Conservation (phyloP, 2,329 filamentous ascomycete species). For the Emericellopsis cladophorae region DNA sequence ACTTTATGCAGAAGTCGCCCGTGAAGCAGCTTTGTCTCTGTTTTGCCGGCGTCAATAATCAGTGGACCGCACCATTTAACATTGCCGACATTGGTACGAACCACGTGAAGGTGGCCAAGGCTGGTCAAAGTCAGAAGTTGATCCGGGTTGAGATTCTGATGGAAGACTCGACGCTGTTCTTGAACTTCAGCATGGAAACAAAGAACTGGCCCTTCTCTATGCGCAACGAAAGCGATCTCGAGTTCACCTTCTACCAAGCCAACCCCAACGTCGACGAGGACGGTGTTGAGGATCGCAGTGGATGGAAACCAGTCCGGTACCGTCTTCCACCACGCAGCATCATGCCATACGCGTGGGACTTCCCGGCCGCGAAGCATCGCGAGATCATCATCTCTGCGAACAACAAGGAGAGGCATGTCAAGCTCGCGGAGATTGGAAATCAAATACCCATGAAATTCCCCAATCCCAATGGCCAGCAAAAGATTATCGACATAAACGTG, state of each 20-base stretch:
- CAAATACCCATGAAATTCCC: slow-evolving; percentile 87
- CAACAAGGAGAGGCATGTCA: slow-evolving; percentile 67
- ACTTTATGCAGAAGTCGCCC: slow-evolving; percentile 73
- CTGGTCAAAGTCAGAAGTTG: slow-evolving; percentile 77
- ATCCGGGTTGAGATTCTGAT: slow-evolving; percentile 81
- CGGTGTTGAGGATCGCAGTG: slow-evolving; percentile 67
- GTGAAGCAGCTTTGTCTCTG: slow-evolving; percentile 87
- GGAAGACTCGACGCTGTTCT: slow-evolving; percentile 86
- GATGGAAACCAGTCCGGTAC: slow-evolving; percentile 88
- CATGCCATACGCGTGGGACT: slow-evolving; percentile 99
- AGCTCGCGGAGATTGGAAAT: slow-evolving; percentile 92
- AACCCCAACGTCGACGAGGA: slow-evolving; percentile 90
- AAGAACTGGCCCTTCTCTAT: slow-evolving; percentile 98
- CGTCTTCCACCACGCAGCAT: slow-evolving; percentile 87
- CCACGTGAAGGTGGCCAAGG: slow-evolving; percentile 86
- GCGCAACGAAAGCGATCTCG: slow-evolving; percentile 93
- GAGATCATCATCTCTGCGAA: slow-evolving; percentile 61
- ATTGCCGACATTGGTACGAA: slow-evolving; percentile 89
- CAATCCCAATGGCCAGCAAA: slow-evolving; percentile 53
- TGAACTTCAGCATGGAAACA: slow-evolving; percentile 79
- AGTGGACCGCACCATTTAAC: slow-evolving; percentile 96
- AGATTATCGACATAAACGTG: slow-evolving; percentile 94
- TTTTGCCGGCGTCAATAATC: slow-evolving; percentile 88
- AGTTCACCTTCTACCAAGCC: slow-evolving; percentile 93
- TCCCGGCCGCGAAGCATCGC: slow-evolving; percentile 91